Base-by-base conservation (phyloP, 331 rosid genomes). In the Quercus lobata region DNA sequence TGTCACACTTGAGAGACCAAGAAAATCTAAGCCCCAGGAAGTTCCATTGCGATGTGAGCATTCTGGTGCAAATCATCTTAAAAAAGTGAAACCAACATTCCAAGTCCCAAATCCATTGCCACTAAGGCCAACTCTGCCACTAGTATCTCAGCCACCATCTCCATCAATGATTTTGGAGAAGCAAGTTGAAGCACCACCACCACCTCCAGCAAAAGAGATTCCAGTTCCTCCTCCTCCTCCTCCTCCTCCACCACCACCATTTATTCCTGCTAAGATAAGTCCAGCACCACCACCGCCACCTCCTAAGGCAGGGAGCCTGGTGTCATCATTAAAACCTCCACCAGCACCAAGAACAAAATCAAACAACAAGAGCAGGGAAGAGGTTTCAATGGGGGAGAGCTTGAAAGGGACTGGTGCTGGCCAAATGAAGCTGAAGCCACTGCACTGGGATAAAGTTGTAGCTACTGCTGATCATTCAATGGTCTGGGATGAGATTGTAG, bases 401-500 rank as follows among this genome's bases (percentile, higher is more conserved):
- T 78, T 86, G 61, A 75, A 73, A 68, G 87, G 79, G 16, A 78
- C 71, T 21, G 81, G 71, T 73, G 62, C 37, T 27, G 78, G 72
- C 15, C 83, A 78, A 73, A 79, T 81, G 29, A 88, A 69, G 88
- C 74, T 88, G 72, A 88, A 88, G 85, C 90, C 92, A 71, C 83
- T 88, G 19, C 92, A 86, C 71, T 88, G 92, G 92, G 92, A 88
- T 77, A 88, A 88, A 82, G 92, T 88, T 74, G 73, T 44, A 15
- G 90, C 90, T 29, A 83, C 77, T 79, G 89, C 78, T 84, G 90
- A 88, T 71, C 92, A 88, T 77, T 88, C 92, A 74, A 86, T 89
- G 19, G 92, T 88, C 75, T 86, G 92, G 92, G 92, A 88, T 84
- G 86, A 82, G 85, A 84, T 88, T 76, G 78, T 81, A 61, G 92